Evolutionary conservation across 225 moss, liverwort and hornwort genomes (phyloP).

Genomic region (Sphagnum contortum): DNA sequence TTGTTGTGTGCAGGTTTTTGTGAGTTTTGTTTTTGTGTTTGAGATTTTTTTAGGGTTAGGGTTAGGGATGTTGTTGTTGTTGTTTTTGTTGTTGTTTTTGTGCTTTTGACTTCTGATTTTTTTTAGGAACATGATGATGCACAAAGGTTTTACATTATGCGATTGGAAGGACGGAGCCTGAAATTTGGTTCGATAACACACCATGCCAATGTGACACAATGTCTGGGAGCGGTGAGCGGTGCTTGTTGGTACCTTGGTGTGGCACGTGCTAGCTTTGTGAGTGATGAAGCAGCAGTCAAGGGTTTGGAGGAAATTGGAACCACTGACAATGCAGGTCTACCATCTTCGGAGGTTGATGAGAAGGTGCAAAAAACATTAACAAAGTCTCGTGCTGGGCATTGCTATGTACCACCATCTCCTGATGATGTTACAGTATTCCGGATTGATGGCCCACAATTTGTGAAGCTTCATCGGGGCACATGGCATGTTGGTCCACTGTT

Average conservation of each 20-base stretch:
- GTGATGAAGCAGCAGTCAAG: neutral
- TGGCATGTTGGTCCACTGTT: slow-evolving; percentile 97
- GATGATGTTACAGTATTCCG: slow-evolving; percentile 62
- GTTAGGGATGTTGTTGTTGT: too few species aligned
- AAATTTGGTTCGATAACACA: slow-evolving; percentile 50
- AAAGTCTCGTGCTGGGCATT: slow-evolving; percentile 39
- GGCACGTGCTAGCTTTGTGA: slow-evolving; percentile 18
- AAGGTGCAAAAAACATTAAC: slow-evolving; percentile 11
- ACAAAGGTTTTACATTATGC: slow-evolving; percentile 74
- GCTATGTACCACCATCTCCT: slow-evolving; percentile 51
- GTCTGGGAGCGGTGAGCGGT: slow-evolving; percentile 60
- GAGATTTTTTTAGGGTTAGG: too few species aligned
- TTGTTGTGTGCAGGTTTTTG: too few species aligned
- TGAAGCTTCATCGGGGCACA: slow-evolving; percentile 74
- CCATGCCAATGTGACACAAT: slow-evolving; percentile 80
- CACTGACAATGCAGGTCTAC: neutral
- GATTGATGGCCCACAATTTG: slow-evolving; percentile 65
- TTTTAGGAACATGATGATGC: too few species aligned
- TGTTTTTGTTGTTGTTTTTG: neutral
- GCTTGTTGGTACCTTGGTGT: slow-evolving; percentile 72
- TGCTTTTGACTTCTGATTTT: neutral
- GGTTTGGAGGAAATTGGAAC: neutral
- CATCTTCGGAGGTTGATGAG: slow-evolving; percentile 2
- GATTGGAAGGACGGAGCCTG: slow-evolving; percentile 29
- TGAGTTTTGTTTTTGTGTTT: too few species aligned